Percentiles rank a stretch among this genome's conserved stretches.
Conservation (phyloP, 2,329 filamentous ascomycete species). For the Helminthosporium solani region DNA sequence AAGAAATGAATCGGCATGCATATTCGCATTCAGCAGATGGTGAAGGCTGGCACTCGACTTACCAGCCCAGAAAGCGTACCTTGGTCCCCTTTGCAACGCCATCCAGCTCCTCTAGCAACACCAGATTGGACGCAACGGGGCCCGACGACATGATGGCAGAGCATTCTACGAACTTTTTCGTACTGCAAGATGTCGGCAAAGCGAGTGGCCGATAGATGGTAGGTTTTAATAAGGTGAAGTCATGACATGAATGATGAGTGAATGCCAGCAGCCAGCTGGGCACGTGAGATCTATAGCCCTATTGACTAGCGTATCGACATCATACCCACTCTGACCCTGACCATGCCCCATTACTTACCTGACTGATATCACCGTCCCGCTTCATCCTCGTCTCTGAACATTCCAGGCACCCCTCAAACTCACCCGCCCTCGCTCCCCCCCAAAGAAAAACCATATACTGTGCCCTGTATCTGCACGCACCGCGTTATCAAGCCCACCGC, state of each 20-base stretch:
- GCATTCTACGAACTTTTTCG: neutral
- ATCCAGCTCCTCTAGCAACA: constrained; percentile 51
- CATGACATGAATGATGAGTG: too few relatives aligned
- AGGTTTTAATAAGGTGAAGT: too few relatives aligned
- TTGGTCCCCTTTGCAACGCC: constrained; percentile 64
- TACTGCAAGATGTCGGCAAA: constrained; percentile 1
- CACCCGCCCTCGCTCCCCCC: neutral
- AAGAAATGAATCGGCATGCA: too few relatives aligned
- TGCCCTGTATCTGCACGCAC: neutral
- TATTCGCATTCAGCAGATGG: too few relatives aligned
- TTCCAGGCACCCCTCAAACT: neutral
- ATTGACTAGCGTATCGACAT: constrained; percentile 13
- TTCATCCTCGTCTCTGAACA: neutral
- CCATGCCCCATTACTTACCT: too few relatives aligned
- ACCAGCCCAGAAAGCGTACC: constrained; percentile 92
- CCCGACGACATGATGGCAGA: constrained; percentile 29
- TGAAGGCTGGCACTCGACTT: constrained; percentile 36
- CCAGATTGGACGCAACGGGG: constrained; percentile 59
- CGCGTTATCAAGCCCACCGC: neutral
- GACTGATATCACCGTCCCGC: neutral
- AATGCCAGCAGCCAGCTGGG: too few relatives aligned
- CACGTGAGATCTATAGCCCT: constrained; percentile 1
- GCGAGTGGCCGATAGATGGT: constrained; percentile 1
- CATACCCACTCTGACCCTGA: constrained; percentile 9
- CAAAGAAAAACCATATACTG: neutral